Evolutionary conservation across 768 basidiomycete genomes (phyloP).

Genomic region (Omphalotus guepiniiformis): DNA sequence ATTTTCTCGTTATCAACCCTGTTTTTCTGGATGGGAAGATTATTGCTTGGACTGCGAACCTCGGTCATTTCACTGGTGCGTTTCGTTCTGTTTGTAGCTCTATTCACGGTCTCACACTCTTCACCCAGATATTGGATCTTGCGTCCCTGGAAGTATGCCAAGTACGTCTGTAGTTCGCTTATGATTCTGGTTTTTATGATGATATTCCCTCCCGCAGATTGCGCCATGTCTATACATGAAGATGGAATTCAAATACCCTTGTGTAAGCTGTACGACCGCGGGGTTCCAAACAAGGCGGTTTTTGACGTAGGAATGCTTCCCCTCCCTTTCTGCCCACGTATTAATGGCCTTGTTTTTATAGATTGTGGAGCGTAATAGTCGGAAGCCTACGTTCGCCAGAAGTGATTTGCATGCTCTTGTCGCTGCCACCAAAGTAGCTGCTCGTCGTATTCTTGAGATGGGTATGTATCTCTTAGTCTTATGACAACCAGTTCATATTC

Average conservation of each 20-base stretch:
- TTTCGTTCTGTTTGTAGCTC: neutral
- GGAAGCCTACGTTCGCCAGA: constrained; percentile 25
- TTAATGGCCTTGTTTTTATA: neutral
- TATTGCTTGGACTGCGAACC: constrained; percentile 26
- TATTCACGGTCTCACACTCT: constrained; percentile 7
- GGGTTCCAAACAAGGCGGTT: constrained; percentile 21
- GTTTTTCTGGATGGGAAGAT: constrained; percentile 23
- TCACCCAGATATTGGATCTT: constrained; percentile 16
- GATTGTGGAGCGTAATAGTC: constrained; percentile 20
- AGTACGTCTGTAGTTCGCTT: constrained; percentile 3
- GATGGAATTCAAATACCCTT: constrained; percentile 27
- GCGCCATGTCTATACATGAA: constrained; percentile 20
- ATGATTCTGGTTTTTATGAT: neutral
- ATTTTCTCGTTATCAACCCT: constrained; percentile 25
- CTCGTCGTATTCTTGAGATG: constrained; percentile 12
- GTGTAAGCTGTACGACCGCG: constrained; percentile 23
- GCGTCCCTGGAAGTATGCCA: constrained; percentile 20
- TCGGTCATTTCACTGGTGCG: constrained; percentile 23
- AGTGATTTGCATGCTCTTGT: constrained; percentile 26
- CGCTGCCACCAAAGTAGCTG: constrained; percentile 23
- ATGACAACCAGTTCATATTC: neutral
- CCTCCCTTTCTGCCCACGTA: neutral
- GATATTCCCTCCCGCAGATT: constrained; percentile 6
- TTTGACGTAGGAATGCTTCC: constrained; percentile 14
- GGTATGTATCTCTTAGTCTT: neutral